Base-by-base conservation (phyloP, 352 stramenopile species). In the Bremia lactucae region DNA sequence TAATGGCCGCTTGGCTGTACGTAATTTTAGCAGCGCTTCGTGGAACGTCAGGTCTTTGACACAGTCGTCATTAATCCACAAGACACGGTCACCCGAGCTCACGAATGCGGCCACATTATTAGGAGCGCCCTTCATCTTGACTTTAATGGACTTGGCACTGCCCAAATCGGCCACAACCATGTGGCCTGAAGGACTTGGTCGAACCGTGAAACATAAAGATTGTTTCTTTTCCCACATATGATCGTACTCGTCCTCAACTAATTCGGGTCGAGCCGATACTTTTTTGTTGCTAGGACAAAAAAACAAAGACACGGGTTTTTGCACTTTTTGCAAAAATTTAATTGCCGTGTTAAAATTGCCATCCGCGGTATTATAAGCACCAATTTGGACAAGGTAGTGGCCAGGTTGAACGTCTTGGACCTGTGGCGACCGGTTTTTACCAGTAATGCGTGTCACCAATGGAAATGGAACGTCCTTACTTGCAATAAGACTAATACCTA, bases 151-250 rank as follows among this genome's bases (percentile, higher is more conserved):
- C 54, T 93, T 93, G 31, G 80, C 80, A 28, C 67, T 83, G 26
- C 80, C 80, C 9, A 93, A 54, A 24, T 93, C 80, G 1, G 80
- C 77, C 6, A 93, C 74, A 18, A 88, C 55, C 65, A 89, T 93
- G 24, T 72, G 55, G 1, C 77, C 75, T 16, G 63, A 62, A 22
- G 59, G 49, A 31, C 76, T 75, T 3, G 77, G 71, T 26, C 76
- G 76, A 24, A 93, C 74, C 0, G 80, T 93, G 28, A 93, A 93
- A 13, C 57, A 73, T 34, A 93, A 58, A 11, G 80, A 66, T 26
- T 93, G 80, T 49, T 93, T 93, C 69, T 93, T 93, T 44, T 93
- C 80, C 80, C 80, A 93, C 10, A 86, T 60, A 36, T 93, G 80
- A 19, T 93, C 80, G 38, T 88, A 93, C 35, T 93, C 80, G 39